Conservation (phyloP, 2,329 filamentous ascomycete species). For the Parastagonospora nodorum region DNA sequence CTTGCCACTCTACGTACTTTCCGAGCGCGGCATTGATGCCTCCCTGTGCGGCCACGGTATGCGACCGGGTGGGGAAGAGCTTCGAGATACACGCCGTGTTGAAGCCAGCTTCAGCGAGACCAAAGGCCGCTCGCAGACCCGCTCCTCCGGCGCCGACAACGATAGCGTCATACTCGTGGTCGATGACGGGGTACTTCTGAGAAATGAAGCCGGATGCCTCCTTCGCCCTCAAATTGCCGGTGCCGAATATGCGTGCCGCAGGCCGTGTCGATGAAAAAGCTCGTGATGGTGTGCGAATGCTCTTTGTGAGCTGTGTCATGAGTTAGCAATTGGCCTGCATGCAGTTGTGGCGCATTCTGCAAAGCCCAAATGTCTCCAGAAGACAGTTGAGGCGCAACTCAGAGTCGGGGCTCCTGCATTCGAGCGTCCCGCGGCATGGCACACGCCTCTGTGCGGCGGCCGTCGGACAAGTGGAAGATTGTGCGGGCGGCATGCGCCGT, state of each 20-base stretch:
- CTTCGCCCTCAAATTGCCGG: constrained; percentile 85
- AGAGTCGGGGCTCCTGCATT: neutral
- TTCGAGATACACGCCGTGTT: constrained; percentile 87
- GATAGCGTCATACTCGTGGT: constrained; percentile 98
- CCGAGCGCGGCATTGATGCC: constrained; percentile 88
- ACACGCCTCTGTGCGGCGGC: constrained; percentile 34
- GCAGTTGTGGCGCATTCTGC: neutral
- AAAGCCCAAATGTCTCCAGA: neutral
- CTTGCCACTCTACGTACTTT: constrained; percentile 57
- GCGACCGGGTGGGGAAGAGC: constrained; percentile 83
- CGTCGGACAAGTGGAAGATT: constrained; percentile 18
- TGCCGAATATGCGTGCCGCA: constrained; percentile 83
- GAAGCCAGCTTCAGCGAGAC: constrained; percentile 85
- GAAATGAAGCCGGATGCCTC: constrained; percentile 87
- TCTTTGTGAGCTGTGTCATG: constrained; percentile 63
- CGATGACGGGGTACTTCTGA: constrained; percentile 94
- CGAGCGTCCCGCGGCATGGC: constrained; percentile 3
- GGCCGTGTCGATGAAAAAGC: constrained; percentile 87
- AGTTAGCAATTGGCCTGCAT: constrained; percentile 36
- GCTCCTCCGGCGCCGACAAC: constrained; percentile 86
- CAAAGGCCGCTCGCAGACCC: constrained; percentile 81
- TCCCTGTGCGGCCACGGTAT: constrained; percentile 77
- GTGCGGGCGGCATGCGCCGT: constrained; percentile 13
- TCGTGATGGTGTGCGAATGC: constrained; percentile 68
- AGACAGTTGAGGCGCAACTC: neutral